Evolutionary conservation across 305 asterid species (phyloP).

Genomic region (Fraxinus albicans): DNA sequence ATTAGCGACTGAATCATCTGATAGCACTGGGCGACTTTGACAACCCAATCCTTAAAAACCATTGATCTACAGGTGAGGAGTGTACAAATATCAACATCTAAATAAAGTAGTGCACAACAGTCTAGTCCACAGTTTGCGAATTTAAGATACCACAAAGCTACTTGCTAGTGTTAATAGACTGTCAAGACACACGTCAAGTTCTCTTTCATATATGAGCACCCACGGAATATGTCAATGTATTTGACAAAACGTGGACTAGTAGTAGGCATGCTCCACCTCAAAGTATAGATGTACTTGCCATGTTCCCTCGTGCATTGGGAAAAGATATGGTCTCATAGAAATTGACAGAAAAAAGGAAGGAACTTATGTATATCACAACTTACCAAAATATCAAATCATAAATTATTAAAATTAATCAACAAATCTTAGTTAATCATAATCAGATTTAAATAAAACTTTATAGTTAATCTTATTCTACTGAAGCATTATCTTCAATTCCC

Average conservation of each 20-base stretch:
- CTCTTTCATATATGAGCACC: not conserved
- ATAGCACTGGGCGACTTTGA: not conserved
- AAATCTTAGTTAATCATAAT: not conserved
- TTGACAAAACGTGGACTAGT: not conserved
- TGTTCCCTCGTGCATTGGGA: not conserved
- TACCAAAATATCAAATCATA: not conserved
- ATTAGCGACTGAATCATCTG: not conserved
- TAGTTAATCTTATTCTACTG: not conserved
- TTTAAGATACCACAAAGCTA: not conserved
- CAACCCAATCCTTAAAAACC: not conserved
- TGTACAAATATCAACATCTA: not conserved
- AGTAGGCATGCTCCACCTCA: not conserved
- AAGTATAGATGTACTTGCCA: not conserved
- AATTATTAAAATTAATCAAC: not conserved
- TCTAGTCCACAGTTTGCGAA: not conserved
- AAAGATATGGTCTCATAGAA: not conserved
- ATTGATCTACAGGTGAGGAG: not conserved
- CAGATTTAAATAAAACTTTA: not conserved
- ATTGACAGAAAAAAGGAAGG: not conserved
- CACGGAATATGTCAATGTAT: not conserved
- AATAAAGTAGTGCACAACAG: not conserved
- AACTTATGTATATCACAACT: not conserved
- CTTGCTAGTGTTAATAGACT: not conserved
- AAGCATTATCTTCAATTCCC: not conserved
- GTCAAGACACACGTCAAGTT: not conserved